Percentiles rank a stretch among this genome's conserved stretches.
Evolutionary conservation across 371 early-diverging fungal genomes (phyloP).

Genomic region (Mortierella sp.): DNA sequence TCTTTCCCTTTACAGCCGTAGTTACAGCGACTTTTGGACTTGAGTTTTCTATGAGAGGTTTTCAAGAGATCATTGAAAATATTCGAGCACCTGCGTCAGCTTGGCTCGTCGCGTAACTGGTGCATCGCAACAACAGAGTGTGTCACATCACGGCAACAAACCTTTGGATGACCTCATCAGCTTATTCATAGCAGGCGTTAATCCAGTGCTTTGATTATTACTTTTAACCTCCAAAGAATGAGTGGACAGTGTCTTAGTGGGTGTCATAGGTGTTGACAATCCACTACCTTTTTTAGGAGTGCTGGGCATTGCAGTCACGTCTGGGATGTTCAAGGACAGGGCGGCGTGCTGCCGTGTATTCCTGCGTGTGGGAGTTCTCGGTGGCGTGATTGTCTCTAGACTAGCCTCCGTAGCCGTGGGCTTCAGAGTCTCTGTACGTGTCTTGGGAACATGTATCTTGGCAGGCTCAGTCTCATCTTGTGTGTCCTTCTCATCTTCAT

Average conservation of each 20-base stretch:
- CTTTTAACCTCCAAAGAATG: conserved; percentile 1
- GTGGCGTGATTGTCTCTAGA: conserved; percentile 24
- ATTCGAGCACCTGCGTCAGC: neutral
- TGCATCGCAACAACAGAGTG: neutral
- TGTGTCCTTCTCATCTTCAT: neutral
- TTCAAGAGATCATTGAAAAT: neutral
- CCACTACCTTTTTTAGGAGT: neutral
- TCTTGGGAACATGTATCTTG: conserved; percentile 1
- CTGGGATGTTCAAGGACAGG: neutral
- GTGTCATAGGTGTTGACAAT: conserved; percentile 12
- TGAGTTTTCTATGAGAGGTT: neutral
- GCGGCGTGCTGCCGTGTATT: conserved; percentile 8
- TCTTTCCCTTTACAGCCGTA: conserved; percentile 7
- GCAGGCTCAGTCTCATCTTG: neutral
- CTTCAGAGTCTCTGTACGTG: neutral
- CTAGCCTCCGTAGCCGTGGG: neutral
- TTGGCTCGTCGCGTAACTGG: neutral
- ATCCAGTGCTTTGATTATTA: conserved; percentile 25
- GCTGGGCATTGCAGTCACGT: neutral
- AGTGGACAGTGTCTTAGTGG: conserved; percentile 9
- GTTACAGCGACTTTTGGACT: neutral
- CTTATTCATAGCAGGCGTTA: conserved; percentile 44
- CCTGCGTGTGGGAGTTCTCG: conserved; percentile 31
- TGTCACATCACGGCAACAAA: neutral
- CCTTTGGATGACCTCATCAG: conserved; percentile 28